Conservation (phyloP, 805 yeast species). For the Tetrapisispora pingtungensis region DNA sequence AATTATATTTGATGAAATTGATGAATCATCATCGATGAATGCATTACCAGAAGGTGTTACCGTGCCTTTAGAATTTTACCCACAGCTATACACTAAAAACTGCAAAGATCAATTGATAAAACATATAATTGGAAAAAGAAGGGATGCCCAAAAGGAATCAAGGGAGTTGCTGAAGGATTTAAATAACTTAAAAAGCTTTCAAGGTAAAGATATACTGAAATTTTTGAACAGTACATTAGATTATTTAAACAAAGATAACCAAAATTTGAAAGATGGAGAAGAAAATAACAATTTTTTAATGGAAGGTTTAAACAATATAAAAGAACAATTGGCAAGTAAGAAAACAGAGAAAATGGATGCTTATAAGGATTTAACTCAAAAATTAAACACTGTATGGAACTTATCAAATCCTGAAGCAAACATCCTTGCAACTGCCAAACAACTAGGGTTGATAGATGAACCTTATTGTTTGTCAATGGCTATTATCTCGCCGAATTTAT, state of each 20-base stretch:
- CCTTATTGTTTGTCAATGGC: slow-evolving; percentile 21
- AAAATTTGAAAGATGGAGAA: slow-evolving; percentile 1
- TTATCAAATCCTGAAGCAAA: slow-evolving; percentile 21
- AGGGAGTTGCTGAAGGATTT: slow-evolving; percentile 14
- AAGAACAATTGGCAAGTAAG: slow-evolving; percentile 8
- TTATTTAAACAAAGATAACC: slow-evolving; percentile 14
- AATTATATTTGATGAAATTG: slow-evolving; percentile 26
- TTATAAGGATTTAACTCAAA: slow-evolving; percentile 21
- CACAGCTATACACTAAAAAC: slow-evolving; percentile 24
- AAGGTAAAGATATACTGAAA: slow-evolving; percentile 24
- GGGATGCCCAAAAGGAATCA: slow-evolving; percentile 13
- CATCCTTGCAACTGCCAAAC: slow-evolving; percentile 18
- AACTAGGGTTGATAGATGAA: slow-evolving; percentile 18
- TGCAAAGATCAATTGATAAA: slow-evolving; percentile 21
- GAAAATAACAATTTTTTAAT: slow-evolving; percentile 1
- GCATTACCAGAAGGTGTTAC: slow-evolving; percentile 21
- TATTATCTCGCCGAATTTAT: slow-evolving; percentile 23
- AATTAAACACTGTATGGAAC: slow-evolving; percentile 22
- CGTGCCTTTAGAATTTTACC: slow-evolving; percentile 27
- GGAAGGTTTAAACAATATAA: slow-evolving; percentile 7
- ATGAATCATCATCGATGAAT: slow-evolving; percentile 10
- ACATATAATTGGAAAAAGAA: slow-evolving; percentile 17
- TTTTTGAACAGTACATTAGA: slow-evolving; percentile 23
- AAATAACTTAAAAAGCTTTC: slow-evolving; percentile 21
- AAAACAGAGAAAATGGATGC: slow-evolving; percentile 17